Evolutionary conservation across 2,329 filamentous ascomycete genomes (phyloP).

Genomic region (Pseudovirgaria hyperparasitica): DNA sequence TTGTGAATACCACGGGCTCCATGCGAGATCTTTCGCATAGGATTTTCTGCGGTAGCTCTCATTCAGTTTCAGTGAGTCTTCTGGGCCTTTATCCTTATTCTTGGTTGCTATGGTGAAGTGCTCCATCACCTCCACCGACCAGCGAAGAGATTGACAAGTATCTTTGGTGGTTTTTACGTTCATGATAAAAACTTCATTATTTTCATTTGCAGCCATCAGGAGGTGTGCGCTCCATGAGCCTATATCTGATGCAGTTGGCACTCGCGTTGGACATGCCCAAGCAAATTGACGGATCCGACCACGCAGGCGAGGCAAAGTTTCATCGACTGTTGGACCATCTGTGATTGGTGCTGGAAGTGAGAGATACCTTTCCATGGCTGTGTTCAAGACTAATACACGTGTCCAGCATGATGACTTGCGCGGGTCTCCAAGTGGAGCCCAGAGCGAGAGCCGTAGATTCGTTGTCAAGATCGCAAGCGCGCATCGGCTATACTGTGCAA

Average conservation of each 20-base stretch:
- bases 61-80: slow-evolving; percentile 14
- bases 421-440: slow-evolving; percentile 34
- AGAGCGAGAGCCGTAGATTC: slow-evolving; percentile 44
- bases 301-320: slow-evolving; percentile 24
- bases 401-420: slow-evolving; percentile 35
- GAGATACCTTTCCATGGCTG: slow-evolving; percentile 26
- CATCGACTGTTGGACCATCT: no score
- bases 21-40: slow-evolving; percentile 22
- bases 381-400: slow-evolving; percentile 41
- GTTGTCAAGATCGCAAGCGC: slow-evolving; percentile 43
- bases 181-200: slow-evolving; percentile 26
- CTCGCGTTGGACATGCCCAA: slow-evolving; percentile 23
- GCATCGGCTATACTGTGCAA: slow-evolving; percentile 41
- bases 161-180: slow-evolving; percentile 26
- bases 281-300: slow-evolving; percentile 28
- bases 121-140: slow-evolving; percentile 16
- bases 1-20: slow-evolving; percentile 25
- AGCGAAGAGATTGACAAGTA: slow-evolving; percentile 13
- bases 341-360: neutral
- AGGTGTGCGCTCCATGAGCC: slow-evolving; percentile 17
- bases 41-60: slow-evolving; percentile 18
- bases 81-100: slow-evolving; percentile 6
- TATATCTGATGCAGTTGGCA: slow-evolving; percentile 4
- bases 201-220: slow-evolving; percentile 28
- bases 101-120: slow-evolving; percentile 11